Evolutionary conservation across 2,329 filamentous ascomycete species (phyloP).

Genomic region (Trichoderma afroharzianum): DNA sequence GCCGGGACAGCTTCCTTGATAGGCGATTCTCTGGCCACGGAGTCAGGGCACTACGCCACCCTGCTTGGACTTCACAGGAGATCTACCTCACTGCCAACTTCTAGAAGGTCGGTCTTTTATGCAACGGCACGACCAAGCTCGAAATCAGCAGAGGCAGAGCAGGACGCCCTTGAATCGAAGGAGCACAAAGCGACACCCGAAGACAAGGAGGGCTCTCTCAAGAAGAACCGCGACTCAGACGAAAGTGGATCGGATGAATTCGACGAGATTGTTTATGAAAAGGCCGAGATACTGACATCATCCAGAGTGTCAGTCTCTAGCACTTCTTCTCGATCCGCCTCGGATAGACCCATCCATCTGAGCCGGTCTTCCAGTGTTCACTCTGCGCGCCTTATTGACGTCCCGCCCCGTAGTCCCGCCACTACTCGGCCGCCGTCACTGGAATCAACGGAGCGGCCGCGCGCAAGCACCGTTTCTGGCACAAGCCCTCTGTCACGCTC

Average conservation of each 20-base stretch:
- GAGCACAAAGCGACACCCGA: not conserved
- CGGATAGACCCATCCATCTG: constrained; percentile 42
- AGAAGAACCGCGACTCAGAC: constrained; percentile 16
- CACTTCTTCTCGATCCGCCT: constrained; percentile 46
- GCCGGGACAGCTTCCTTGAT: constrained; percentile 18
- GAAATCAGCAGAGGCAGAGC: not conserved
- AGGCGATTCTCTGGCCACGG: not conserved
- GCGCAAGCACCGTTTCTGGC: constrained; percentile 39
- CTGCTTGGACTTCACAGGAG: constrained; percentile 40
- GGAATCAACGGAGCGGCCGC: constrained; percentile 42
- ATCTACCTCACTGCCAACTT: constrained; percentile 48
- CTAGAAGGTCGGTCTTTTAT: constrained; percentile 24
- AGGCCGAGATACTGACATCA: constrained; percentile 55
- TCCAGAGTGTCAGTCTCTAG: constrained; percentile 54
- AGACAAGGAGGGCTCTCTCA: not conserved
- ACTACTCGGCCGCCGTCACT: constrained; percentile 48
- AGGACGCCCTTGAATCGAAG: not conserved
- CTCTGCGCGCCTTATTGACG: constrained; percentile 57
- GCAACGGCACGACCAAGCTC: constrained; percentile 9
- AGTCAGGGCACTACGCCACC: constrained; percentile 26
- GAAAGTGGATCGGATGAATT: constrained; percentile 37
- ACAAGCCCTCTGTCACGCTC: constrained; percentile 36
- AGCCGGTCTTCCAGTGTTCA: constrained; percentile 46
- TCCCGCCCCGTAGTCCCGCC: constrained; percentile 49
- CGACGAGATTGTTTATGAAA: constrained; percentile 51